A percentile compares a stretch with the other conserved stretches of the same genome.
Evolutionary conservation across 2,329 filamentous ascomycete genomes (phyloP).

Genomic region (Trichoderma sp.): DNA sequence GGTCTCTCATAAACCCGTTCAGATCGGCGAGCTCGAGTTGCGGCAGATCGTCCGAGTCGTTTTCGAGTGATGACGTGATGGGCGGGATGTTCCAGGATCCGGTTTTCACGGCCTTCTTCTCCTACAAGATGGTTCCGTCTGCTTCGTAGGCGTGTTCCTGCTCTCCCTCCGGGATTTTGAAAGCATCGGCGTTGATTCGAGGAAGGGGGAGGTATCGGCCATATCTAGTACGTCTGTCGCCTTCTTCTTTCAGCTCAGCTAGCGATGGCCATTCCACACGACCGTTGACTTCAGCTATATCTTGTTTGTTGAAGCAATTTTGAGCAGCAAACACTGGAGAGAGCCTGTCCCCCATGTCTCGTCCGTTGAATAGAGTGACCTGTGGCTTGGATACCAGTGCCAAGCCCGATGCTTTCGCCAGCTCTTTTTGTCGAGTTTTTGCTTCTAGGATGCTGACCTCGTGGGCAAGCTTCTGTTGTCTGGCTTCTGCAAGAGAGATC

Average conservation of each 20-base stretch:
- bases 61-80: constrained; percentile 1
- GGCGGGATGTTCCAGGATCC: constrained; percentile 29
- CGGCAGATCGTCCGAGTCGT: background rate
- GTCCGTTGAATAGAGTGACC: constrained; percentile 32
- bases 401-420: constrained; percentile 7
- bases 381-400: constrained; percentile 7
- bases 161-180: constrained; percentile 8
- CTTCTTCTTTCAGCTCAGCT: constrained; percentile 40
- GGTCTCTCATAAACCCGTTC: background rate
- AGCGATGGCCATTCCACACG: constrained; percentile 38
- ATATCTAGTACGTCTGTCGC: constrained; percentile 33
- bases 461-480: constrained; percentile 29
- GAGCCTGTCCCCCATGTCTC: constrained; percentile 30
- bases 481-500: constrained; percentile 32
- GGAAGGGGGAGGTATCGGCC: constrained; percentile 38
- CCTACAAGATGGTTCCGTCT: constrained; percentile 31
- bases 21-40: constrained; percentile 11
- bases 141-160: constrained; percentile 24
- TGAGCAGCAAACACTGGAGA: constrained; percentile 38
- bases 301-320: constrained; percentile 37
- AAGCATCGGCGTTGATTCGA: constrained; percentile 29
- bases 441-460: constrained; percentile 30
- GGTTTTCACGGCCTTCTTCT: constrained; percentile 31
- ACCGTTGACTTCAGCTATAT: constrained; percentile 20
- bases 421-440: constrained; percentile 25